These are phyloP conservation scores for Podospora comata DNA, from an alignment of 495 filamentous ascomycete genomes.

Conservation along the genomic window DNA sequence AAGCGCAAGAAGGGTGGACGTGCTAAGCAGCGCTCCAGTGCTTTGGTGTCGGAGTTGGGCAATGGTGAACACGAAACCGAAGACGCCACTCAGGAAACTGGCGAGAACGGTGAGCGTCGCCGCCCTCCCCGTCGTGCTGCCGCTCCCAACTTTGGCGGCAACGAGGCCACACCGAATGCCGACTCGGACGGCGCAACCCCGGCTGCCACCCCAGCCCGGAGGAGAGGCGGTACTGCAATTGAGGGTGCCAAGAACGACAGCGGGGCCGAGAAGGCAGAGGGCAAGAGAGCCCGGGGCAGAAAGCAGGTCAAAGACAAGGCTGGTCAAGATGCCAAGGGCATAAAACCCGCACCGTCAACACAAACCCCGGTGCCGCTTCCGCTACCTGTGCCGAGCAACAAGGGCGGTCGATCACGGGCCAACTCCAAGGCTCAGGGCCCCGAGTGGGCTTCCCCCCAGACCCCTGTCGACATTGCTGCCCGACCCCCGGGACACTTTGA, in stretches of 20 bases:
- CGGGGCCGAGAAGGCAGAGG: conserved; percentile 53
- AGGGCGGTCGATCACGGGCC: conserved; percentile 45
- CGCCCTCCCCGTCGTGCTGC: conserved; percentile 51
- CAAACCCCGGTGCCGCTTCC: conserved; percentile 46
- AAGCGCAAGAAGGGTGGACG: conserved; percentile 54
- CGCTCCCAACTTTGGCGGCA: conserved; percentile 47
- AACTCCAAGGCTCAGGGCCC: conserved; percentile 41
- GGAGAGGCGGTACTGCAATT: conserved; percentile 42
- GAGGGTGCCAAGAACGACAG: conserved; percentile 47
- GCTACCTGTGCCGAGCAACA: conserved; percentile 26
- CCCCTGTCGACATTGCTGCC: conserved; percentile 32
- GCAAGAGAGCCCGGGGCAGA: conserved; percentile 40
- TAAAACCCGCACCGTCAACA: conserved; percentile 23
- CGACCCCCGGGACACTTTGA: conserved; percentile 38
- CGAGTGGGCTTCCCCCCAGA: conserved; percentile 38
- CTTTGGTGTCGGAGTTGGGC: conserved; percentile 72
- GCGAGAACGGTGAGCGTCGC: conserved; percentile 51
- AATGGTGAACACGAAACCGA: conserved; percentile 54
- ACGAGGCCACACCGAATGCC: conserved; percentile 44
- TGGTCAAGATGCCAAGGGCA: conserved; percentile 35
- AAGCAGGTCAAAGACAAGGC: conserved; percentile 47
- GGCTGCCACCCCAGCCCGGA: conserved; percentile 46
- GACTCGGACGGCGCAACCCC: conserved; percentile 57
- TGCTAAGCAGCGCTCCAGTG: conserved; percentile 67
- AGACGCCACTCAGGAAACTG: conserved; percentile 45